These are phyloP conservation scores for Closterium sp. DNA, from an alignment of 139 green algal species.

Conservation along the genomic window DNA sequence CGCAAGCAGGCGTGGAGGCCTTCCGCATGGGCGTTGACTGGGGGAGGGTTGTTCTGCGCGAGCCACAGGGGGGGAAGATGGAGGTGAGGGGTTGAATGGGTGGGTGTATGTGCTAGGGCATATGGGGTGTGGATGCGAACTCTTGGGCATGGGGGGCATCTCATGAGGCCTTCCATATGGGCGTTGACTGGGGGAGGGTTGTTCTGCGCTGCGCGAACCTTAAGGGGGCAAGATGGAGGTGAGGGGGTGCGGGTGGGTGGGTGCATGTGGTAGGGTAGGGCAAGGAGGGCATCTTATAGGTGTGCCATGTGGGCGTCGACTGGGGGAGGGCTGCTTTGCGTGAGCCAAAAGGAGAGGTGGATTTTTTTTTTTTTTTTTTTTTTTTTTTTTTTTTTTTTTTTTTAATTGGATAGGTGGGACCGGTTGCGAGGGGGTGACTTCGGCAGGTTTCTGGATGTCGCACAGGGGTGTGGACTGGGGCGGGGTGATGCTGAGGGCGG, in stretches of 20 bases:
- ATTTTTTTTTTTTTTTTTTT: too few species aligned
- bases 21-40: constrained; percentile 52
- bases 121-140: too few species aligned
- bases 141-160: background rate
- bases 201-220: background rate
- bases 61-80: constrained; percentile 1
- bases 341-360: too few species aligned
- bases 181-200: constrained; percentile 43
- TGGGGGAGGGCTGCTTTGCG: too few species aligned
- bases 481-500: too few species aligned
- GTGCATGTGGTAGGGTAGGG: background rate
- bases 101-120: background rate
- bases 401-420: too few species aligned
- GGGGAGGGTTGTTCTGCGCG: constrained; percentile 31
- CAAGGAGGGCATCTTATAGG: too few species aligned
- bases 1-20: constrained; percentile 8
- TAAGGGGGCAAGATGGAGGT: background rate
- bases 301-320: too few species aligned
- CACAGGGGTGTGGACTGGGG: too few species aligned
- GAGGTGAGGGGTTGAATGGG: background rate
- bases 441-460: too few species aligned
- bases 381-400: too few species aligned
- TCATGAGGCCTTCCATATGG: constrained; percentile 34
- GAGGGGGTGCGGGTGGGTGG: background rate
- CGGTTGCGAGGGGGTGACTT: too few species aligned